Base-by-base conservation (phyloP, 2,329 filamentous ascomycete species). In the Neofusicoccum sp. region DNA sequence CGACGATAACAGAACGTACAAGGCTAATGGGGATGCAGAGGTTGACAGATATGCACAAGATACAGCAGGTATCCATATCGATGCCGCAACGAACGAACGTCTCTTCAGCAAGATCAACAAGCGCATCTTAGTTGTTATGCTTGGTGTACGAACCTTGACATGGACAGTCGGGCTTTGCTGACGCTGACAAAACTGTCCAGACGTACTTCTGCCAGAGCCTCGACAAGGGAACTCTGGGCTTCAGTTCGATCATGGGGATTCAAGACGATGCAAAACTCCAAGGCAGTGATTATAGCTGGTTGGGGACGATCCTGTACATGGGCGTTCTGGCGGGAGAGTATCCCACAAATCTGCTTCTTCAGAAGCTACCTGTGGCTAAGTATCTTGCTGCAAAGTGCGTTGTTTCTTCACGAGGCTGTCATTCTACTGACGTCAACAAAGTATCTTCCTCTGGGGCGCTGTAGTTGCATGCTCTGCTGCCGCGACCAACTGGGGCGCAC, bases 161-260 rank as follows among this genome's bases (percentile, higher is more conserved):
- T 12, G 6, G 6, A 4, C 14, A 43, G 41, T n/a, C 4, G 6
- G 1, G 3, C 4, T 3, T 4, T 28, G 22, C 22, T 33, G 29
- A 9, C 12, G 16, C 28, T 33, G 31, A 44, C 29, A 11, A 16
- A 9, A 6, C 3, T 5, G 8, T 3, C 12, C 39, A 56, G 52
- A 56, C 52, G 4, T 89, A 89, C 72, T 88, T 86, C 69, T 79
- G 88, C 0, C 87, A 89, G 67, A 83, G 82, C 9, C 77, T 88
- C 4, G 86, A 89, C 75, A 89, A 89, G 71, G 82, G 85, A 0
- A 86, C 85, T 0, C 77, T 89, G 1, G 78, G 76, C 1, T 89
- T 88, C 68, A 85, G 85, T 2, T 87, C 86, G 0, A 83, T 89
- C 6, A 89, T 89, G 67, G 86, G 86, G 2, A 77, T 89, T 8